A percentile compares a stretch with the other conserved stretches of the same genome.
phyloP scores from a whole-genome alignment of 2,329 filamentous ascomycete species.

The Hypoxylon sp. region DNA sequence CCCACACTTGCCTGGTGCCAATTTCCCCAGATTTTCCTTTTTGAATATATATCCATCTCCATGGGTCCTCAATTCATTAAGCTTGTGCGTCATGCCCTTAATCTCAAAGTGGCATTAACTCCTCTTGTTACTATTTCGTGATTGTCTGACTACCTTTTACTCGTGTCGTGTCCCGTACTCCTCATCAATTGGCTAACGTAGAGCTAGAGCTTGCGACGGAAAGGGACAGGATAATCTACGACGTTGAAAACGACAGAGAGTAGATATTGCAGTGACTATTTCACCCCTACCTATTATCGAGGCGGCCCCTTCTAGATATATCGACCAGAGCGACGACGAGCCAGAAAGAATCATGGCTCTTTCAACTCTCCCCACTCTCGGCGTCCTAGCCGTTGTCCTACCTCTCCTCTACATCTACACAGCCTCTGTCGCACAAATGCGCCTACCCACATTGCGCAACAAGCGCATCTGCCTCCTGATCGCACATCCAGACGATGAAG shows the following conservation, averaged over 20 bases:
- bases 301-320: background rate
- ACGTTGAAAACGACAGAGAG: background rate
- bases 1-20: constrained; percentile 9
- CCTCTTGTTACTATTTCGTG: background rate
- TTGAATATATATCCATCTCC: background rate
- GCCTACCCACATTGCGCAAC: constrained; percentile 78
- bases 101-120: constrained; percentile 11
- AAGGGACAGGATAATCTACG: background rate
- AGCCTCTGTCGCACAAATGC: constrained; percentile 61
- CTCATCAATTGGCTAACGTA: background rate
- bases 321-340: background rate
- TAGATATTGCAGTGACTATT: background rate
- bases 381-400: constrained; percentile 58
- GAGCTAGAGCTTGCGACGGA: background rate
- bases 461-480: constrained; percentile 94
- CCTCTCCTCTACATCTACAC: constrained; percentile 69
- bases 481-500: constrained; percentile 97
- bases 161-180: background rate
- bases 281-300: background rate
- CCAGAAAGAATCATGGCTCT: constrained; percentile 14
- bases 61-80: background rate
- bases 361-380: constrained; percentile 49
- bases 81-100: background rate
- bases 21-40: constrained; percentile 11
- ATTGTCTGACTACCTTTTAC: background rate